These are phyloP conservation scores for Stephanodiscus triporus DNA, from an alignment of 108 stramenopile species.

Conservation along the genomic window DNA sequence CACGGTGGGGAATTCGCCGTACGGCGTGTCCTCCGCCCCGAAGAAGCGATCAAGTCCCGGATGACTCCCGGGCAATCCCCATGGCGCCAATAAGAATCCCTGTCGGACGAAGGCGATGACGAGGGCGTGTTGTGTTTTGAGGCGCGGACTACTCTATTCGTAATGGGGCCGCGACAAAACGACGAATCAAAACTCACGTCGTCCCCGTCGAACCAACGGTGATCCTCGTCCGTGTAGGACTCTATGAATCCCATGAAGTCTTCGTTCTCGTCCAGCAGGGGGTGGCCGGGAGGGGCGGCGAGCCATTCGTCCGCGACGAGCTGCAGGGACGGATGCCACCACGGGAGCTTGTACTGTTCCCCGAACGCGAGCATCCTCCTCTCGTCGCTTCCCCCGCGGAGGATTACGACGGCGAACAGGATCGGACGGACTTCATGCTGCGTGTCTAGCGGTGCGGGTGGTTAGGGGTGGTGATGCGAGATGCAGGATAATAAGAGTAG, in stretches of 20 bases:
- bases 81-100: not conserved
- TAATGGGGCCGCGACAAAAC: no score
- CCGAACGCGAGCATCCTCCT: no score
- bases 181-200: constrained; percentile 1
- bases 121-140: no score
- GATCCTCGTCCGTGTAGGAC: not conserved
- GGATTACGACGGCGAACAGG: no score
- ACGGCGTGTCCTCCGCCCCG: not conserved
- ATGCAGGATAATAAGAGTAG: no score
- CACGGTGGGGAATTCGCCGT: not conserved
- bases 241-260: not conserved
- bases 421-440: no score
- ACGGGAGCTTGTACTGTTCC: constrained; percentile 7
- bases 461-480: no score
- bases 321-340: constrained; percentile 14
- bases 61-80: not conserved
- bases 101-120: no score
- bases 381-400: no score
- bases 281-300: constrained; percentile 10
- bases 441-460: no score
- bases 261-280: constrained; percentile 9
- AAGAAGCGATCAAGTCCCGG: constrained; percentile 9
- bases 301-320: constrained; percentile 5
- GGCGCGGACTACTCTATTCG: no score
- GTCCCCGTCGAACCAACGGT: constrained; percentile 3